Conservation (phyloP, 192 early-diverging fungal genomes). For the Backusella liffmaniae region DNA sequence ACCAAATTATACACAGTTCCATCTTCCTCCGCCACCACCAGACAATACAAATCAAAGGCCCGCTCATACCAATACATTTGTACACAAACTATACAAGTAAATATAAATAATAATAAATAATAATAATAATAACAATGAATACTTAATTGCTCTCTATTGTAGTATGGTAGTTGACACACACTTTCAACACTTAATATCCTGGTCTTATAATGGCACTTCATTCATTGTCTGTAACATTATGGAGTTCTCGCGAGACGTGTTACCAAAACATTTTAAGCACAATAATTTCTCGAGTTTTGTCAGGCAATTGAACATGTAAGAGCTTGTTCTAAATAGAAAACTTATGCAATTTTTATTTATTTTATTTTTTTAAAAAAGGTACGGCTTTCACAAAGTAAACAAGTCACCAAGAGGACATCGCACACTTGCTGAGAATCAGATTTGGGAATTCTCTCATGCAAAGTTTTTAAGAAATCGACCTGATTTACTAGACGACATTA, state of each 20-base stretch:
- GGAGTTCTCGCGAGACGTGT: conserved; percentile 84
- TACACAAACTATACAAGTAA: conserved; percentile 37
- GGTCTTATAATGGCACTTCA: conserved; percentile 85
- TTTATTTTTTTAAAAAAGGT: conserved; percentile 31
- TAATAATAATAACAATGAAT: background rate
- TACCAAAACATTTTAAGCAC: conserved; percentile 92
- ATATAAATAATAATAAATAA: background rate
- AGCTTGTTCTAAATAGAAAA: background rate
- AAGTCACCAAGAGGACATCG: conserved; percentile 83
- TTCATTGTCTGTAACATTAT: conserved; percentile 90
- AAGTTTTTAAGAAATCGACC: conserved; percentile 76
- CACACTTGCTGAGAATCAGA: conserved; percentile 84
- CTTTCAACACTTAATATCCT: conserved; percentile 86
- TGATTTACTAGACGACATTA: conserved; percentile 86
- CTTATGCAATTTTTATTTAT: background rate
- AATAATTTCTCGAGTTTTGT: conserved; percentile 92
- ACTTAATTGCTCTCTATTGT: background rate
- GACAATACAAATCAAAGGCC: background rate
- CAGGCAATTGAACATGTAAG: conserved; percentile 81
- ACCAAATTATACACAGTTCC: background rate
- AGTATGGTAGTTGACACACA: conserved; percentile 83
- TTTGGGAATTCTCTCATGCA: conserved; percentile 88
- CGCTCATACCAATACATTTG: conserved; percentile 27
- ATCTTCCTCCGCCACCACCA: background rate
- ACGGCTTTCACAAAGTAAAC: conserved; percentile 91